Conservation (phyloP, 1,284 basidiomycete species). For the Heliocybe sulcata region DNA sequence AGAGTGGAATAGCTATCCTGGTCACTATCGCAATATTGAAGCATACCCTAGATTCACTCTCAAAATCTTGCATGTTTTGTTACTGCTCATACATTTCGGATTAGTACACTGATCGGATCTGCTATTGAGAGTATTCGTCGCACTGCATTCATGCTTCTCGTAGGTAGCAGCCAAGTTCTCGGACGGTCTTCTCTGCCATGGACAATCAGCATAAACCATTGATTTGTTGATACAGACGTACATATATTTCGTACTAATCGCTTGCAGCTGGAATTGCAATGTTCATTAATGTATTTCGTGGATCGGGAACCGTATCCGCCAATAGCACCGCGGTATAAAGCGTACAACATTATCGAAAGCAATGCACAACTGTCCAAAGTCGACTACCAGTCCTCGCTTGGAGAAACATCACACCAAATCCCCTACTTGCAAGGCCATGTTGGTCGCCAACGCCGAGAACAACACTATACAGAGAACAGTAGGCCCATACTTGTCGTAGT, state of each 20-base stretch:
- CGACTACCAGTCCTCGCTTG: neutral
- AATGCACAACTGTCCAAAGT: neutral
- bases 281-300: neutral
- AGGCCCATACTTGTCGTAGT: conserved; percentile 87
- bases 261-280: neutral
- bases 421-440: conserved; percentile 51
- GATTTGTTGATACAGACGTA: neutral
- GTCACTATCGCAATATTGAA: neutral
- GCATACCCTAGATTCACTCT: neutral
- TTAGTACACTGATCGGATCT: neutral
- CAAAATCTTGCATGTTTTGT: neutral
- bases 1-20: neutral
- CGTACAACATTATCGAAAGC: neutral
- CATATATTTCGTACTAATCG: neutral
- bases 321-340: neutral
- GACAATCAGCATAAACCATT: neutral
- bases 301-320: neutral
- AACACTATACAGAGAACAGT: conserved; percentile 69
- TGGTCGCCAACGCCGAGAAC: conserved; percentile 67
- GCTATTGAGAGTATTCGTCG: neutral
- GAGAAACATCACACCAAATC: neutral
- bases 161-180: neutral
- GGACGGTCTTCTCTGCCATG: neutral
- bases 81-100: neutral
- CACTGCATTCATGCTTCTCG: neutral